Evolutionary conservation across 495 filamentous ascomycete species (phyloP).

Genomic region (Lasiosphaeriaceae sp.): DNA sequence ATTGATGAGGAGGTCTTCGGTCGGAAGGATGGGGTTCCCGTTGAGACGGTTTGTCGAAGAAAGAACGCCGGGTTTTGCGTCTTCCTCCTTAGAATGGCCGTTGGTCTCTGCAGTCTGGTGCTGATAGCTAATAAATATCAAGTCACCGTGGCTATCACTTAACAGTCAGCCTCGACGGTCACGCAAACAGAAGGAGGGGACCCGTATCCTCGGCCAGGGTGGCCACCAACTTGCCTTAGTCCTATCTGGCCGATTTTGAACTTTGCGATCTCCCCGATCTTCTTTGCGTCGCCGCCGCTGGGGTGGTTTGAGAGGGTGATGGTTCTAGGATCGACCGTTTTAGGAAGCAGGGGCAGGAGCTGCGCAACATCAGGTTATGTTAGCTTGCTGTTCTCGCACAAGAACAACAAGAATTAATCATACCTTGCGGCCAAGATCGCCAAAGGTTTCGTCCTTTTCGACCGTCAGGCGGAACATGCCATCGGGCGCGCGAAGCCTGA

Average conservation of each 20-base stretch:
- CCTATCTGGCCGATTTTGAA: slow-evolving; percentile 68
- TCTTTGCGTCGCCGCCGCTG: slow-evolving; percentile 67
- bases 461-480: slow-evolving; percentile 66
- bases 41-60: slow-evolving; percentile 64
- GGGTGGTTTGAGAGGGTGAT: slow-evolving; percentile 79
- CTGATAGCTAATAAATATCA: slow-evolving; percentile 79
- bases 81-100: slow-evolving; percentile 33
- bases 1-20: slow-evolving; percentile 62
- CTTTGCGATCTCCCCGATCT: slow-evolving; percentile 60
- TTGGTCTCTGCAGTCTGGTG: slow-evolving; percentile 35
- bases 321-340: slow-evolving; percentile 65
- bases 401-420: too few species aligned
- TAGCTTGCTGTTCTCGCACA: background rate
- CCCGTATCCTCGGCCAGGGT: background rate
- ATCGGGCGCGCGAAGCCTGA: slow-evolving; percentile 65
- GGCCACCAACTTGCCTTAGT: slow-evolving; percentile 52
- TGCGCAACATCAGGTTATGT: slow-evolving; percentile 18
- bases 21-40: slow-evolving; percentile 68
- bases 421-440: slow-evolving; percentile 49
- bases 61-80: slow-evolving; percentile 31
- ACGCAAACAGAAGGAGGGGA: background rate
- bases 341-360: slow-evolving; percentile 43
- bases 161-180: slow-evolving; percentile 12
- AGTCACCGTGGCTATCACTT: slow-evolving; percentile 72
- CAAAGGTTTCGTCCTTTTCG: slow-evolving; percentile 54